Evolutionary conservation across 345 rosid species (phyloP).

Genomic region (Eucalyptus decipiens): DNA sequence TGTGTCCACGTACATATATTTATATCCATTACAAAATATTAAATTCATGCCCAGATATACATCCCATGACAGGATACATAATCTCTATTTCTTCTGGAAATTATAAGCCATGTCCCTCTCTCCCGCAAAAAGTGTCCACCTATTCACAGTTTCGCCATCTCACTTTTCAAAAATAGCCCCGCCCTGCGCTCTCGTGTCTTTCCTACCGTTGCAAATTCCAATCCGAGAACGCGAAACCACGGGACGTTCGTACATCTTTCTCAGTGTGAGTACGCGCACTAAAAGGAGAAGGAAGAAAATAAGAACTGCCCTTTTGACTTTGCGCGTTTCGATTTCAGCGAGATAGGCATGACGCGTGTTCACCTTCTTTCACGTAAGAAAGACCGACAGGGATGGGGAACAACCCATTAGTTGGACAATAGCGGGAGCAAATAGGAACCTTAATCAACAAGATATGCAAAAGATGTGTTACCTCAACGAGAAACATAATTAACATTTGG

Average conservation of each 20-base stretch:
- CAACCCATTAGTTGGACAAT: background rate
- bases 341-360: background rate
- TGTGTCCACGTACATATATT: background rate
- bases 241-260: background rate
- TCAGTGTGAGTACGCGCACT: background rate
- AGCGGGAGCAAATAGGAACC: background rate
- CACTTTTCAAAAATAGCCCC: background rate
- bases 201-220: background rate
- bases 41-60: background rate
- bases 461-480: background rate
- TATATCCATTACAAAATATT: background rate
- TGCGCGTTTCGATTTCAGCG: background rate
- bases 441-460: background rate
- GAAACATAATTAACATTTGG: background rate
- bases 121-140: background rate
- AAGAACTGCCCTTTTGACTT: background rate
- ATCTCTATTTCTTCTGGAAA: background rate
- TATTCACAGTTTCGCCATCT: background rate
- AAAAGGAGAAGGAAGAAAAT: background rate
- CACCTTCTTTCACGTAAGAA: background rate
- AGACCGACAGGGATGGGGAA: background rate
- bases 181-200: background rate
- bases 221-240: background rate
- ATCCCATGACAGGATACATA: rapidly evolving
- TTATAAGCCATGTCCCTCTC: background rate